phyloP scores from a whole-genome alignment of 371 early-diverging fungal species.

The Mortierella sp. region DNA sequence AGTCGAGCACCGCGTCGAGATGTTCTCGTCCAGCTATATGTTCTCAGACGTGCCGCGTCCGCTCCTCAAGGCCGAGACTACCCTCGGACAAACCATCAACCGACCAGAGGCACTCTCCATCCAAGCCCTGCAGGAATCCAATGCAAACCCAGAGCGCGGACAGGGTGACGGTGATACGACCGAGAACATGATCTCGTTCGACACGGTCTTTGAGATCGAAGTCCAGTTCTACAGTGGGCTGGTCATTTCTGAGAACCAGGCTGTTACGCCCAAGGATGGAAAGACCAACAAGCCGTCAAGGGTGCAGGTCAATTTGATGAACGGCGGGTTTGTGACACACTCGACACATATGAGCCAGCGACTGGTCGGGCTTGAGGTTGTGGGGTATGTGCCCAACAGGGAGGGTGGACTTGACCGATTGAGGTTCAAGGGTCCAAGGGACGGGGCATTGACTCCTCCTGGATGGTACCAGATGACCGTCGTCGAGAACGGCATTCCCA shows the following conservation, averaged over 20 bases:
- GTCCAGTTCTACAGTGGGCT: constrained; percentile 33
- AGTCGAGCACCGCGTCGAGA: constrained; percentile 63
- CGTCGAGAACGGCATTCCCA: constrained; percentile 47
- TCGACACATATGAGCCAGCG: constrained; percentile 63
- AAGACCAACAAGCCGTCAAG: constrained; percentile 12
- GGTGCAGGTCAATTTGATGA: constrained; percentile 53
- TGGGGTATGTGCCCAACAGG: constrained; percentile 23
- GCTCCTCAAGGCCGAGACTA: constrained; percentile 29
- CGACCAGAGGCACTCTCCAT: constrained; percentile 27
- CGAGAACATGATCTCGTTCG: constrained; percentile 47
- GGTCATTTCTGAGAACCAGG: constrained; percentile 19
- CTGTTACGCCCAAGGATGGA: constrained; percentile 20
- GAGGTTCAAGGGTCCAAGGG: constrained; percentile 35
- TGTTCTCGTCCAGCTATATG: constrained; percentile 63
- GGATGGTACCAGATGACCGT: constrained; percentile 57
- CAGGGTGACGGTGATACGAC: constrained; percentile 39
- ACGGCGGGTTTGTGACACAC: constrained; percentile 62
- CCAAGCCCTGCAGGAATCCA: constrained; percentile 22
- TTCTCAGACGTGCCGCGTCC: constrained; percentile 54
- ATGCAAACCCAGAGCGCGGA: constrained; percentile 38
- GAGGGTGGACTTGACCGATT: constrained; percentile 16
- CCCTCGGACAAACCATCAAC: constrained; percentile 29
- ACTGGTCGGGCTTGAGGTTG: constrained; percentile 53
- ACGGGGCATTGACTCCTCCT: constrained; percentile 46
- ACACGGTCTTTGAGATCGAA: constrained; percentile 44